phyloP scores from a whole-genome alignment of 2,329 filamentous ascomycete genomes.

The Dactylellina leptospora region DNA sequence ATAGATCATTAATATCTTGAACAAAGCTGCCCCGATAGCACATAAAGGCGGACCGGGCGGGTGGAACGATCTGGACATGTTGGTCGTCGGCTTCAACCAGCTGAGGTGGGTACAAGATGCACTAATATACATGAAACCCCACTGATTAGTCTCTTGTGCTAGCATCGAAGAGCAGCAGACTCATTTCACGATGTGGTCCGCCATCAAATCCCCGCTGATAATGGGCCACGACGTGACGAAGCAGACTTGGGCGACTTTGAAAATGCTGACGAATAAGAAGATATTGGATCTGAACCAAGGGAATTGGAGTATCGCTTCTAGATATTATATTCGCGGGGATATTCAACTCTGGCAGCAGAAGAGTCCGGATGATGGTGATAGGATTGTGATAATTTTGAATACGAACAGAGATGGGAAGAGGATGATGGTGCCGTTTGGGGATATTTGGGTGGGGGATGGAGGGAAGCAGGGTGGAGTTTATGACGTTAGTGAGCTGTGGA shows the following conservation, averaged over 20 bases:
- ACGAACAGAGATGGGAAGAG: background rate
- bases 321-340: constrained; percentile 7
- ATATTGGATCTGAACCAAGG: constrained; percentile 62
- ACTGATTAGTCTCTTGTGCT: background rate
- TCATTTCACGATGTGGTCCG: constrained; percentile 63
- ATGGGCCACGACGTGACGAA: constrained; percentile 61
- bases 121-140: background rate
- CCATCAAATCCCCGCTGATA: constrained; percentile 63
- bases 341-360: constrained; percentile 55
- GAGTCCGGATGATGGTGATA: constrained; percentile 59
- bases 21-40: background rate
- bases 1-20: constrained; percentile 55
- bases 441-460: background rate
- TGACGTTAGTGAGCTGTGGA: background rate
- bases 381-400: constrained; percentile 58
- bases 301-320: constrained; percentile 57
- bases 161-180: background rate
- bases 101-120: constrained; percentile 52
- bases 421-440: background rate
- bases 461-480: background rate
- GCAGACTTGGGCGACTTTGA: constrained; percentile 59
- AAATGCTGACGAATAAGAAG: constrained; percentile 62
- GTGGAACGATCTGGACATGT: constrained; percentile 59
- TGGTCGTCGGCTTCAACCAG: constrained; percentile 60
- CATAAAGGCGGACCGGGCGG: background rate